These are phyloP conservation scores for Phytophthora hybrid DNA, from an alignment of 352 stramenopile species.

Conservation along the genomic window DNA sequence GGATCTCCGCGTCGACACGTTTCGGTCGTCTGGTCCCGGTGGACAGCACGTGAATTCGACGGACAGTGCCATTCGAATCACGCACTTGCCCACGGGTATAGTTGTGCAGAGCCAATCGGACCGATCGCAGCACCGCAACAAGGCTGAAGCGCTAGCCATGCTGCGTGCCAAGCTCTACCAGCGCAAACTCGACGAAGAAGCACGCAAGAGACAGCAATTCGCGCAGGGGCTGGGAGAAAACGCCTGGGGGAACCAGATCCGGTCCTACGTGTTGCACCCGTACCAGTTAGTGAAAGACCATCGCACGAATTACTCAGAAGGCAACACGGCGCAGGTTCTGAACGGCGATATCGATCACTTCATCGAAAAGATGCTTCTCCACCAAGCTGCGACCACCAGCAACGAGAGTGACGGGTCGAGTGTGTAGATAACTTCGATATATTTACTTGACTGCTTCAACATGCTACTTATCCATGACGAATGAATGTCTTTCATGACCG, in stretches of 20 bases:
- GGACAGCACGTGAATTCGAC: constrained; percentile 99
- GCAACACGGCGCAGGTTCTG: constrained; percentile 89
- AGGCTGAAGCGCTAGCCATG: constrained; percentile 92
- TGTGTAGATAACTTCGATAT: constrained; percentile 18
- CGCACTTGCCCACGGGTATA: constrained; percentile 94
- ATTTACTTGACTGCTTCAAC: constrained; percentile 24
- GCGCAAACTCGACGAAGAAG: constrained; percentile 68
- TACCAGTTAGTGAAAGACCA: constrained; percentile 99
- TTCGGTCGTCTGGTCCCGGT: constrained; percentile 92
- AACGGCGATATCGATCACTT: constrained; percentile 90
- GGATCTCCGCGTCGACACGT: constrained; percentile 96
- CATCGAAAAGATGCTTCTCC: constrained; percentile 77
- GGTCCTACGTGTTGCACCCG: constrained; percentile 97
- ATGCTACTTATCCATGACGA: constrained; percentile 39
- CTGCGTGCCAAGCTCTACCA: constrained; percentile 78
- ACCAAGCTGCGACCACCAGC: constrained; percentile 31
- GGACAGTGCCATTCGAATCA: constrained; percentile 96
- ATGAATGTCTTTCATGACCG: constrained; percentile 32
- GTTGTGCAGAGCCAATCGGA: constrained; percentile 95
- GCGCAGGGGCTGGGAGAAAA: constrained; percentile 80
- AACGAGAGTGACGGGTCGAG: constrained; percentile 2
- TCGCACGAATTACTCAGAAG: constrained; percentile 91
- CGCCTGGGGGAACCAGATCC: constrained; percentile 92
- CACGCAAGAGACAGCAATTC: constrained; percentile 54
- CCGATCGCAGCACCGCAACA: constrained; percentile 95